phyloP scores from a whole-genome alignment of 2,329 filamentous ascomycete genomes.

The Phoma herbarum region DNA sequence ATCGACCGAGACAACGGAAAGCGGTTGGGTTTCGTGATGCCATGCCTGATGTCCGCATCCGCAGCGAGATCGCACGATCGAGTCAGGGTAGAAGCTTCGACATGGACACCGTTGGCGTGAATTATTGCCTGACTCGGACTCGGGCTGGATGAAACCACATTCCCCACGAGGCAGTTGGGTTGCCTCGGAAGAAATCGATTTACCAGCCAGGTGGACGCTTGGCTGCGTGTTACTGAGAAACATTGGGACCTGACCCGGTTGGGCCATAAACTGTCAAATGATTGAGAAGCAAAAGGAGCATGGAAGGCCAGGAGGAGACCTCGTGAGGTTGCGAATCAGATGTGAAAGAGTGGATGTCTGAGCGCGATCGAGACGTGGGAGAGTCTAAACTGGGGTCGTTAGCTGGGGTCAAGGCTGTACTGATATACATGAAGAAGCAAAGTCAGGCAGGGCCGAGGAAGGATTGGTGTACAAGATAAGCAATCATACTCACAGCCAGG shows the following conservation, averaged over 20 bases:
- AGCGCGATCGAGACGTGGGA: conserved; percentile 21
- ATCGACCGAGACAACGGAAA: conserved; percentile 47
- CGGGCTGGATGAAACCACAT: conserved; percentile 48
- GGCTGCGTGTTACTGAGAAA: conserved; percentile 47
- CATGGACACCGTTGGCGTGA: conserved; percentile 55
- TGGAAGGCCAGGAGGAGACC: conserved; percentile 39
- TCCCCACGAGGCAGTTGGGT: conserved; percentile 50
- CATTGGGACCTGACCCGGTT: conserved; percentile 46
- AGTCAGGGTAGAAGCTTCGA: conserved; percentile 54
- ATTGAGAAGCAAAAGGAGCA: conserved; percentile 38
- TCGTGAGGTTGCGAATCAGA: conserved; percentile 14
- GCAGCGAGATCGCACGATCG: conserved; percentile 52
- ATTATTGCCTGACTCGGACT: conserved; percentile 32
- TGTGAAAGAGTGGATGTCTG: conserved; percentile 21
- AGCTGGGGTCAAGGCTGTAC: conserved; percentile 37
- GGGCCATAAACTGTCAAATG: conserved; percentile 40
- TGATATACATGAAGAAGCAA: conserved; percentile 44
- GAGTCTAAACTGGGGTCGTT: conserved; percentile 27
- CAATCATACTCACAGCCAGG: conserved; percentile 38
- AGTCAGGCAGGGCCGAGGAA: conserved; percentile 28
- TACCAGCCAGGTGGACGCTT: conserved; percentile 43
- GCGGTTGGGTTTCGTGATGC: conserved; percentile 53
- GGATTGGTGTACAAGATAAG: conserved; percentile 46
- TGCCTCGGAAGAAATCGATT: conserved; percentile 37
- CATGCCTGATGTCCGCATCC: conserved; percentile 60